phyloP scores from a whole-genome alignment of 805 yeast species.

The Trichomonascus vanleenenianus region DNA sequence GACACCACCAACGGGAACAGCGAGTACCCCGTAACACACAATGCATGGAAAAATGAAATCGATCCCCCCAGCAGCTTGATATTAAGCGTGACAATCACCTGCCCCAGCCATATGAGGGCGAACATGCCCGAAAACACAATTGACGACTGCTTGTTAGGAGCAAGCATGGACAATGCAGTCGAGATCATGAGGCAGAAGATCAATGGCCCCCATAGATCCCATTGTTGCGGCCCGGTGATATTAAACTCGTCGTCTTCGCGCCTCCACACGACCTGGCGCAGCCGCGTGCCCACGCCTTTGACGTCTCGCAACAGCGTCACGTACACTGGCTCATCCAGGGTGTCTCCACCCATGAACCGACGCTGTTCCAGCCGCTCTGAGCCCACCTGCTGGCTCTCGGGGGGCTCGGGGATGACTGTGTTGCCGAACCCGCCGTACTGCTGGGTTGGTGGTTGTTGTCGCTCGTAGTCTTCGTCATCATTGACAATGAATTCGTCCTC shows the following conservation, averaged over 20 bases:
- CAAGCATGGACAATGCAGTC: constrained; percentile 38
- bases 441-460: constrained; percentile 1
- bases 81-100: constrained; percentile 52
- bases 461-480: constrained; percentile 14
- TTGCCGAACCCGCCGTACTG: not conserved
- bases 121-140: constrained; percentile 59
- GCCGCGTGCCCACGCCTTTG: constrained; percentile 35
- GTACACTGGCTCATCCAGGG: constrained; percentile 62
- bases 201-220: constrained; percentile 57
- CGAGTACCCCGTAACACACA: constrained; percentile 64
- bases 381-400: constrained; percentile 16
- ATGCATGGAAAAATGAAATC: constrained; percentile 58
- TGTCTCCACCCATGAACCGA: constrained; percentile 56
- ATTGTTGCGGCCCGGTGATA: constrained; percentile 19
- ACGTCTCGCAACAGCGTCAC: constrained; percentile 45
- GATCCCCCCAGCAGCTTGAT: constrained; percentile 55
- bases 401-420: constrained; percentile 14
- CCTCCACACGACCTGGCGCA: constrained; percentile 39
- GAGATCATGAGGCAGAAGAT: constrained; percentile 51
- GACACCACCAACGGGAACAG: constrained; percentile 57
- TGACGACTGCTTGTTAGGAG: constrained; percentile 38
- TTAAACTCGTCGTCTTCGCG: constrained; percentile 14
- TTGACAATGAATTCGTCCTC: constrained; percentile 21
- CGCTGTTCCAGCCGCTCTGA: constrained; percentile 37
- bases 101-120: constrained; percentile 56